These are phyloP conservation scores for Clathrospora elynae DNA, from an alignment of 2,329 filamentous ascomycete species.

Conservation along the genomic window DNA sequence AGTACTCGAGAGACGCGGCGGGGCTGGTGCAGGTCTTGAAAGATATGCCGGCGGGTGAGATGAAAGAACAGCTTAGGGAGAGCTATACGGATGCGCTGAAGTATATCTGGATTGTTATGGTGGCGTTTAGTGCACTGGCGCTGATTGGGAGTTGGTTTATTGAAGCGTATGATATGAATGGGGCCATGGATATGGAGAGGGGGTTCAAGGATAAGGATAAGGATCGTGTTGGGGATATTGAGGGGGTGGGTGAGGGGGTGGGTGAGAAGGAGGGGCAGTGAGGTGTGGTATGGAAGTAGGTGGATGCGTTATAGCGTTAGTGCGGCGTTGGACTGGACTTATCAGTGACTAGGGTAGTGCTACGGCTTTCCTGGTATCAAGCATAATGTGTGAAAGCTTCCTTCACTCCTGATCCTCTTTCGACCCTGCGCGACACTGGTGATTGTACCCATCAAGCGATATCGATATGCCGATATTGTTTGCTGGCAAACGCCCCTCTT, in stretches of 20 bases:
- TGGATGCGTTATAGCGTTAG: background rate
- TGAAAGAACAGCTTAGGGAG: constrained; percentile 50
- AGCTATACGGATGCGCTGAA: constrained; percentile 61
- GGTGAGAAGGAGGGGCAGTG: constrained; percentile 13
- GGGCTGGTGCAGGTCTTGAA: constrained; percentile 64
- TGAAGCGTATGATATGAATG: constrained; percentile 54
- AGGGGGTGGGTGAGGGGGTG: too few species aligned
- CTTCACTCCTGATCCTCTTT: too few species aligned
- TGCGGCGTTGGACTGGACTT: background rate
- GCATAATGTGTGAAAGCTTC: too few species aligned
- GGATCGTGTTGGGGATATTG: constrained; percentile 30
- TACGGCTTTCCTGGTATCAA: too few species aligned
- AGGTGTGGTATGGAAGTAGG: background rate
- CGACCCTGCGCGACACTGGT: too few species aligned
- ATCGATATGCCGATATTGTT: too few species aligned
- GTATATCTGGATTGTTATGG: constrained; percentile 63
- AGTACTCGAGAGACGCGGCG: constrained; percentile 63
- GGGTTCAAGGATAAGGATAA: constrained; percentile 51
- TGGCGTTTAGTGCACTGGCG: constrained; percentile 58
- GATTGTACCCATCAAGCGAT: too few species aligned
- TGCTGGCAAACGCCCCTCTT: too few species aligned
- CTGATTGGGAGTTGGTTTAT: constrained; percentile 60
- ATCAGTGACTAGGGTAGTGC: background rate
- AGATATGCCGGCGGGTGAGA: constrained; percentile 54
- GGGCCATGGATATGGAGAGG: constrained; percentile 56